These are phyloP conservation scores for Nitzschia inconspicua DNA, from an alignment of 108 stramenopile species.

Conservation along the genomic window DNA sequence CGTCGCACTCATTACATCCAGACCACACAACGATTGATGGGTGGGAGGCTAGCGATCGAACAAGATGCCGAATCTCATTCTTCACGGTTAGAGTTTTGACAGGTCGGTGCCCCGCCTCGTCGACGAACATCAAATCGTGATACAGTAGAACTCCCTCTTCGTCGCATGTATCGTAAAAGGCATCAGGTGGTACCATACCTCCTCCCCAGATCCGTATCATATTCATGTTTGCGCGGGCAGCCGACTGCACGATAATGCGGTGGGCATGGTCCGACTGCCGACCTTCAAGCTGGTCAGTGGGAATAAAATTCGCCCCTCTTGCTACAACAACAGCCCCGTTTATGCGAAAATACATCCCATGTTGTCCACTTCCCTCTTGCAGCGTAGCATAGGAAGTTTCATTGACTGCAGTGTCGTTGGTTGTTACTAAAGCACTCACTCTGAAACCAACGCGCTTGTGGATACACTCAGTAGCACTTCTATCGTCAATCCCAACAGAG, in stretches of 20 bases:
- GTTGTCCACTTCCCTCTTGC: constrained; percentile 29
- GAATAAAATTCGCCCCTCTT: constrained; percentile 64
- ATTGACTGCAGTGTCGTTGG: constrained; percentile 30
- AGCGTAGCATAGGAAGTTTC: neutral
- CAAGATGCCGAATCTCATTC: constrained; percentile 39
- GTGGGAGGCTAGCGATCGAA: constrained; percentile 41
- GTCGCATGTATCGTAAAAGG: constrained; percentile 73
- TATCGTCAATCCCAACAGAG: neutral
- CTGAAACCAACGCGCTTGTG: constrained; percentile 36
- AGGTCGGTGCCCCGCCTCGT: constrained; percentile 36
- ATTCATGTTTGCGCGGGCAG: constrained; percentile 51
- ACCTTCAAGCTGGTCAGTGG: constrained; percentile 60
- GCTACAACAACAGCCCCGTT: constrained; percentile 44
- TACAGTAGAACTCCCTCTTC: constrained; percentile 58
- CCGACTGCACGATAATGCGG: constrained; percentile 34
- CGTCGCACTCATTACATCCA: constrained; percentile 60
- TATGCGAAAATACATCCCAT: constrained; percentile 62
- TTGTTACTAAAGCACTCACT: constrained; percentile 31
- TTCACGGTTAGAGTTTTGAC: constrained; percentile 14
- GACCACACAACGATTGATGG: constrained; percentile 55
- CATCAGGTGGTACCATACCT: constrained; percentile 50
- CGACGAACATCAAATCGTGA: constrained; percentile 69
- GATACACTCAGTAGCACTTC: neutral
- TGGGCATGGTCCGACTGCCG: constrained; percentile 31
- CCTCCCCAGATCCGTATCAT: constrained; percentile 79